These are phyloP conservation scores for Magnolia sinica DNA, from an alignment of 164 flowering plant species.

Conservation along the genomic window DNA sequence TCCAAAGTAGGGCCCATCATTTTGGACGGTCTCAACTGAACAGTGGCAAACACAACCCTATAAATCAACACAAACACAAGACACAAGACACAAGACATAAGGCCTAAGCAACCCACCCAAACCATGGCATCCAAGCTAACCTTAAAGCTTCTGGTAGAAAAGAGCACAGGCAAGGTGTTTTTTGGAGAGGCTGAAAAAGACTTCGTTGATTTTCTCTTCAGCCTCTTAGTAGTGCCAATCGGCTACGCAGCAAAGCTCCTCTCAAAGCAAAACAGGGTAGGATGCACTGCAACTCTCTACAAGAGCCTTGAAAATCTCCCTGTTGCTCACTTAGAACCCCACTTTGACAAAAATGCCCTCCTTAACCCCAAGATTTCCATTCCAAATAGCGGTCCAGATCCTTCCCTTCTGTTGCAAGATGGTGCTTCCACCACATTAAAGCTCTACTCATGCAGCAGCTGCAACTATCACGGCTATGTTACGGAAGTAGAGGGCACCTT, in stretches of 20 bases:
- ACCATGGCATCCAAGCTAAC: neutral
- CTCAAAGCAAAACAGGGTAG: neutral
- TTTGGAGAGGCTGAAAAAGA: constrained; percentile 9
- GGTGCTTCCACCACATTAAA: neutral
- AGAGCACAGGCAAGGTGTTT: neutral
- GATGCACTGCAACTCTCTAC: constrained; percentile 4
- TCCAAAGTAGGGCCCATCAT: no score
- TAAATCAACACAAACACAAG: no score
- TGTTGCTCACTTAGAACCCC: neutral
- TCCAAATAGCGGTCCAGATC: neutral
- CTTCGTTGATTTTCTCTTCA: constrained; percentile 5
- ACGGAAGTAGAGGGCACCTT: neutral
- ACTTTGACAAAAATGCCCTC: neutral
- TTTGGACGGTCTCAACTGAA: no score
- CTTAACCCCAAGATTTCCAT: neutral
- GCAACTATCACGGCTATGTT: neutral
- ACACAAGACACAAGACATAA: no score
- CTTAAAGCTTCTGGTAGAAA: constrained; percentile 4
- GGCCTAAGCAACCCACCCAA: no score
- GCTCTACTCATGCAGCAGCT: no score
- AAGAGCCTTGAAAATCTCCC: constrained; percentile 1
- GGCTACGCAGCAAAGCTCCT: neutral
- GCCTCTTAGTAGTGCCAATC: neutral
- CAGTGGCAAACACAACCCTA: no score
- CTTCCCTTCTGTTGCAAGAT: neutral